These are phyloP conservation scores for Periconia digitata DNA, from an alignment of 2,329 filamentous ascomycete genomes.

Conservation along the genomic window DNA sequence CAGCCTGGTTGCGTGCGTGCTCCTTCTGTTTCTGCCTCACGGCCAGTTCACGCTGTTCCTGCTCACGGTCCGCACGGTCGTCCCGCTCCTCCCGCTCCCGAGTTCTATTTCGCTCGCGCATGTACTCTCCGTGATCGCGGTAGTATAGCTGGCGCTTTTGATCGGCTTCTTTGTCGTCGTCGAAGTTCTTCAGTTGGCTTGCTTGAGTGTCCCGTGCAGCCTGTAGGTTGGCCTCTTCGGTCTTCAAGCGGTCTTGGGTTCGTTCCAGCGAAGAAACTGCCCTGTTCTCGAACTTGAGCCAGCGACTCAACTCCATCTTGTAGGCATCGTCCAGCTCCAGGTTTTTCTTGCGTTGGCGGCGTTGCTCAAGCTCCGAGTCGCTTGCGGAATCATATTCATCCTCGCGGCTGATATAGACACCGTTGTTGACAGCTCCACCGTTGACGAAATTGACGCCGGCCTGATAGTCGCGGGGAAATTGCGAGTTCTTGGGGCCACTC, in stretches of 20 bases:
- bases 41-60: constrained; percentile 74
- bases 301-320: constrained; percentile 82
- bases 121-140: constrained; percentile 80
- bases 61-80: constrained; percentile 80
- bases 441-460: constrained; percentile 83
- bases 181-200: constrained; percentile 76
- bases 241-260: constrained; percentile 77
- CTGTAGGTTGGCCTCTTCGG: constrained; percentile 64
- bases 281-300: constrained; percentile 85
- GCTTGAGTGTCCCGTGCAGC: constrained; percentile 68
- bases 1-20: constrained; percentile 79
- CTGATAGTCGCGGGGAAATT: constrained; percentile 71
- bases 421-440: constrained; percentile 67
- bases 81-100: constrained; percentile 71
- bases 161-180: constrained; percentile 80
- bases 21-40: constrained; percentile 72
- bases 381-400: constrained; percentile 87
- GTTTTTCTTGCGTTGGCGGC: constrained; percentile 70
- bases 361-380: constrained; percentile 79
- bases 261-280: constrained; percentile 82
- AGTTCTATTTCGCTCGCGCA: constrained; percentile 74
- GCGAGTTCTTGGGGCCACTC: constrained; percentile 67
- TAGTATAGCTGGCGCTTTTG: constrained; percentile 82
- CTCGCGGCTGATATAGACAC: constrained; percentile 60
- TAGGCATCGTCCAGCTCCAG: constrained; percentile 79